A percentile compares a stretch with the other conserved stretches of the same genome.
Evolutionary conservation across 345 rosid genomes (phyloP).

Genomic region (Reutealis trisperma): DNA sequence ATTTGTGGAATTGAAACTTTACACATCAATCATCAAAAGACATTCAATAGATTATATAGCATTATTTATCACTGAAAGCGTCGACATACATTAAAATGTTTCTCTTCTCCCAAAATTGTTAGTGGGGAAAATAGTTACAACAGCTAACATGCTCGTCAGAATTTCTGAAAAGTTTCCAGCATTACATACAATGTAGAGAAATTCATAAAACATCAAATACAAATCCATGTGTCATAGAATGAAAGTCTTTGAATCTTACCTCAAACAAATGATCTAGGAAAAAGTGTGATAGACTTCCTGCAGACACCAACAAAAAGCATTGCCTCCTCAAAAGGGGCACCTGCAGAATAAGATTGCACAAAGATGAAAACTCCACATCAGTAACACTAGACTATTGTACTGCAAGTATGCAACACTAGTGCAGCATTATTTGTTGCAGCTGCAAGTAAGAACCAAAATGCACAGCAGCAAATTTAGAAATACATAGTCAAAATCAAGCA

Average conservation of each 20-base stretch:
- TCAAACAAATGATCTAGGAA: constrained; percentile 73
- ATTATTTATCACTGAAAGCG: not conserved
- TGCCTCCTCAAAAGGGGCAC: constrained; percentile 57
- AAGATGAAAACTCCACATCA: not conserved
- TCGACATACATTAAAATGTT: too few relatives aligned
- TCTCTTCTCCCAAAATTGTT: not conserved
- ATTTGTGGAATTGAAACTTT: too few relatives aligned
- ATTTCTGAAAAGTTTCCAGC: not conserved
- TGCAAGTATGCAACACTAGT: not conserved
- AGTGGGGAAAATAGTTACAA: not conserved
- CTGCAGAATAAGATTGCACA: constrained; percentile 28
- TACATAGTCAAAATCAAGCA: not conserved
- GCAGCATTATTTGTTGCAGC: not conserved
- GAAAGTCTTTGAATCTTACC: constrained; percentile 34
- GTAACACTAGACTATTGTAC: not conserved
- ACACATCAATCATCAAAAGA: not conserved
- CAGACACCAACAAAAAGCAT: constrained; percentile 49
- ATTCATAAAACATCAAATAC: not conserved
- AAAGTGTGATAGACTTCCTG: constrained; percentile 70
- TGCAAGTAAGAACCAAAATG: too few relatives aligned
- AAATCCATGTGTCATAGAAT: not conserved
- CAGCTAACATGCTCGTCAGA: not conserved
- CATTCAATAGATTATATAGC: not conserved
- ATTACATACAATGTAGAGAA: not conserved
- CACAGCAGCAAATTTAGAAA: not conserved